Percentiles rank a stretch among this genome's conserved stretches.
These are phyloP conservation scores for Lichina pygmaea DNA, from an alignment of 495 filamentous ascomycete genomes.

Conservation along the genomic window DNA sequence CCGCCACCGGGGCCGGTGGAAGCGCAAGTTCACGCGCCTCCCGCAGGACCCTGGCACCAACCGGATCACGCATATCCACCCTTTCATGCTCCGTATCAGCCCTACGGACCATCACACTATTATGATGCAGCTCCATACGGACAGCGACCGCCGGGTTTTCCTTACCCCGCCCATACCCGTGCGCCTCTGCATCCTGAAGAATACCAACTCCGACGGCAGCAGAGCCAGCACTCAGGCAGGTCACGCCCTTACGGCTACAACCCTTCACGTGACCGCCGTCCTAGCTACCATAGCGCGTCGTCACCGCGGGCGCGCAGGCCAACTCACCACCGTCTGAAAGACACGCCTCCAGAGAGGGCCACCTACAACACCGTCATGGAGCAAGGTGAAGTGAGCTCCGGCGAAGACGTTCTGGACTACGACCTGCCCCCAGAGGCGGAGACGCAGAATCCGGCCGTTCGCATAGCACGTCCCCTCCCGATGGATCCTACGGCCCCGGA, in stretches of 20 bases:
- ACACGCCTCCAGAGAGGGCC: neutral
- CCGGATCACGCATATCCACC: too few relatives aligned
- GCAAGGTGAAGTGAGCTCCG: neutral
- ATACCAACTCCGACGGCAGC: too few relatives aligned
- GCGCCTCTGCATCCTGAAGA: too few relatives aligned
- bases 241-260: neutral
- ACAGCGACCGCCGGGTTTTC: too few relatives aligned
- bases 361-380: neutral
- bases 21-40: too few relatives aligned
- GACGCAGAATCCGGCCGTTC: neutral
- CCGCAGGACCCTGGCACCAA: too few relatives aligned
- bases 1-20: too few relatives aligned
- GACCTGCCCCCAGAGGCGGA: neutral
- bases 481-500: slow-evolving; percentile 9
- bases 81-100: too few relatives aligned
- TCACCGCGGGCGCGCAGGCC: neutral
- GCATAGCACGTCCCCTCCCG: neutral
- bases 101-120: too few relatives aligned
- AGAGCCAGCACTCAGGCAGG: too few relatives aligned
- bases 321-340: neutral
- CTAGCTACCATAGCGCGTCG: neutral
- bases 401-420: neutral
- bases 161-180: too few relatives aligned
- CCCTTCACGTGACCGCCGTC: neutral
- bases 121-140: too few relatives aligned